Conservation (phyloP, 1,284 basidiomycete species). For the Cutaneotrichosporon mucoides region DNA sequence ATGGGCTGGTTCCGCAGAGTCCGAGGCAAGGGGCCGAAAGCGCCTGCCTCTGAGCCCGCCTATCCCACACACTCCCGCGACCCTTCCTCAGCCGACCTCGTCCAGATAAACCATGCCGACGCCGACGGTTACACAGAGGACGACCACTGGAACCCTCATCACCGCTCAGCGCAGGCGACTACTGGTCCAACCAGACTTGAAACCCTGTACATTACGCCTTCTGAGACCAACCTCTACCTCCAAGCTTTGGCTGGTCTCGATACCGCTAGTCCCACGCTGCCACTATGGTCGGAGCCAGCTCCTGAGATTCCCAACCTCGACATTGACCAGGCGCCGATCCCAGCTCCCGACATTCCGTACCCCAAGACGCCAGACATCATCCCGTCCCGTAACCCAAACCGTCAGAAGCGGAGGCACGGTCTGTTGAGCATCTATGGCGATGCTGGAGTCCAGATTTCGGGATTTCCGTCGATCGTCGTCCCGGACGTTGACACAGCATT, state of each 20-base stretch:
- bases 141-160: not conserved
- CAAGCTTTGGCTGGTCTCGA: slow-evolving; percentile 39
- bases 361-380: slow-evolving; percentile 1
- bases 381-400: not conserved
- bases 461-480: slow-evolving; percentile 28
- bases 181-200: too few species aligned
- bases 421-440: slow-evolving; percentile 29
- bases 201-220: slow-evolving; percentile 19
- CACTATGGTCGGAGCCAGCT: slow-evolving; percentile 37
- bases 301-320: slow-evolving; percentile 26
- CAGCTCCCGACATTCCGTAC: slow-evolving; percentile 5
- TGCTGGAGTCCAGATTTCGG: slow-evolving; percentile 27
- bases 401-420: slow-evolving; percentile 23
- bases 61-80: not conserved
- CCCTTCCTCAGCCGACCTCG: not conserved
- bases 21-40: slow-evolving; percentile 3
- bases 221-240: slow-evolving; percentile 41
- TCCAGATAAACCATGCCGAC: not conserved
- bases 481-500: slow-evolving; percentile 24
- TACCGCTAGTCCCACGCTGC: slow-evolving; percentile 18
- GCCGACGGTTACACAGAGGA: slow-evolving; percentile 3
- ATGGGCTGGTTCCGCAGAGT: slow-evolving; percentile 6
- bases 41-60: slow-evolving; percentile 6
- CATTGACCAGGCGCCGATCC: slow-evolving; percentile 1
- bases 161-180: too few species aligned